phyloP scores from a whole-genome alignment of 768 basidiomycete genomes.

The Amanita fuliginea region DNA sequence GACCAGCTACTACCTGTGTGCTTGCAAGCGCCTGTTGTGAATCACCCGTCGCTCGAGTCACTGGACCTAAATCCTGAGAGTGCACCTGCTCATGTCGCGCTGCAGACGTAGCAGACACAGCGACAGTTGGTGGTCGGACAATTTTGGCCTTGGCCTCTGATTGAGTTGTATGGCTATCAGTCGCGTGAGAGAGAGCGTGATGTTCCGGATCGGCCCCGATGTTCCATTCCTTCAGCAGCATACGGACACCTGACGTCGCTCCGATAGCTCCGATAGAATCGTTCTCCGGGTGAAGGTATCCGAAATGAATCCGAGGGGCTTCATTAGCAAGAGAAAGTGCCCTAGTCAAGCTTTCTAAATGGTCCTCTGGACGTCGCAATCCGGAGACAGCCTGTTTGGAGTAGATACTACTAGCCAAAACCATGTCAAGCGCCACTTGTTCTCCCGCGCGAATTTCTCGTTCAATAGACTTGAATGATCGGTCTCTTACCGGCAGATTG shows the following conservation, averaged over 20 bases:
- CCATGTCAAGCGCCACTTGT: constrained; percentile 52
- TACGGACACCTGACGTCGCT: constrained; percentile 43
- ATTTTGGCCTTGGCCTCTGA: constrained; percentile 2
- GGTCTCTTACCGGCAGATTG: constrained; percentile 29
- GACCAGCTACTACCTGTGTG: constrained; percentile 66
- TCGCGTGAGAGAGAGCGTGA: constrained; percentile 40
- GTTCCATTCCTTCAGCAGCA: constrained; percentile 63
- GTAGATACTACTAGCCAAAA: constrained; percentile 47
- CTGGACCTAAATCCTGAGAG: background rate
- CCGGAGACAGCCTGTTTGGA: constrained; percentile 34
- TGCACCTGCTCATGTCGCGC: background rate
- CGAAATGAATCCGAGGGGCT: constrained; percentile 49
- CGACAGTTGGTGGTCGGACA: constrained; percentile 28
- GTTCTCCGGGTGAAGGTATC: constrained; percentile 43
- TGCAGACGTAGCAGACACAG: constrained; percentile 17
- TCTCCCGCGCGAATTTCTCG: constrained; percentile 47
- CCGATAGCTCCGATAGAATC: constrained; percentile 11
- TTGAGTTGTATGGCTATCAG: background rate
- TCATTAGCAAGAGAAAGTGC: constrained; percentile 46
- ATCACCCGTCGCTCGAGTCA: background rate
- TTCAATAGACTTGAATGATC: constrained; percentile 27
- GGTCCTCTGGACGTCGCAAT: no score
- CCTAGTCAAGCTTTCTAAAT: constrained; percentile 46
- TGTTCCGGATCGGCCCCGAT: constrained; percentile 37
- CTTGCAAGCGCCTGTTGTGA: constrained; percentile 41